A percentile compares a stretch with the other conserved stretches of the same genome.
These are phyloP conservation scores for Theileria parva DNA, from an alignment of 169 alveolate species.

Conservation along the genomic window DNA sequence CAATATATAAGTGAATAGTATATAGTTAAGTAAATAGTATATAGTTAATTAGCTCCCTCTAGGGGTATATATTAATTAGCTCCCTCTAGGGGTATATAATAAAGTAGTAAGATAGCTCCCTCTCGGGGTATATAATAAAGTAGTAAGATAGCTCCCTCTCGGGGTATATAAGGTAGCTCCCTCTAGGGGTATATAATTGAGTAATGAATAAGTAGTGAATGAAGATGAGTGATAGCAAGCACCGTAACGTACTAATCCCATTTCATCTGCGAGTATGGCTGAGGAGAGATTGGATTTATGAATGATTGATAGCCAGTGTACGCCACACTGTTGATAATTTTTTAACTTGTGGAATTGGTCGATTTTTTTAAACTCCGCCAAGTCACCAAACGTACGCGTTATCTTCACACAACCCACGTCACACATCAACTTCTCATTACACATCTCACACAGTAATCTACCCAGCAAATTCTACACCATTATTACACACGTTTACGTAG, in stretches of 20 bases:
- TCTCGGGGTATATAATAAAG: too few relatives aligned
- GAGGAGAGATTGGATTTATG: constrained; percentile 71
- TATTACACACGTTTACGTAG: too few relatives aligned
- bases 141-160: too few relatives aligned
- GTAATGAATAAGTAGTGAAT: too few relatives aligned
- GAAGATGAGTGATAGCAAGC: too few relatives aligned
- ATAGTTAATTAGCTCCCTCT: too few relatives aligned
- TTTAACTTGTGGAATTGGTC: constrained; percentile 67
- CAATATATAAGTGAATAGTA: neutral
- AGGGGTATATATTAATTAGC: too few relatives aligned
- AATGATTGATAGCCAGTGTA: constrained; percentile 82
- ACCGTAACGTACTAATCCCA: constrained; percentile 78
- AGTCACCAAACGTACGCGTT: constrained; percentile 27
- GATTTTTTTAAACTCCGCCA: constrained; percentile 13
- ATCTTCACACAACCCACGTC: constrained; percentile 35
- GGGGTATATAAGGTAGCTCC: neutral
- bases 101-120: too few relatives aligned
- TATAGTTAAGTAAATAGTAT: too few relatives aligned
- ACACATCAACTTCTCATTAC: neutral
- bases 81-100: too few relatives aligned
- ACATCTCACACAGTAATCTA: neutral
- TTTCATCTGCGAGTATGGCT: constrained; percentile 88
- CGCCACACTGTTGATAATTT: constrained; percentile 85
- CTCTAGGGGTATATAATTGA: neutral
- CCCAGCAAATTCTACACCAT: too few relatives aligned